Base-by-base conservation (phyloP, 257 asterid species). In the Eucommia ulmoides region DNA sequence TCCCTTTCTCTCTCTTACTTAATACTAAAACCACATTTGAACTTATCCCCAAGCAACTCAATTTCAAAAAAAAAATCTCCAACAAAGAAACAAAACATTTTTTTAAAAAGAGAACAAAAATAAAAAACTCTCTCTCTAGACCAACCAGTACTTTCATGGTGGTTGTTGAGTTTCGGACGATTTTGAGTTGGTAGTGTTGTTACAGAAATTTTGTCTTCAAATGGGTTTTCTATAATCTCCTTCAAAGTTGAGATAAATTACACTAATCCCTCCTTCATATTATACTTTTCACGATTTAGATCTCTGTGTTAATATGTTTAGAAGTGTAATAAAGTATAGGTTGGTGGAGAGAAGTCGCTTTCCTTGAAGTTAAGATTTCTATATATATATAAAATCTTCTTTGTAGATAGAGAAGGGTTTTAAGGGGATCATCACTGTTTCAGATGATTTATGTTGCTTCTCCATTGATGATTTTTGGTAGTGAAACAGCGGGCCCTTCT, bases 381-480 rank as follows among this genome's bases (percentile, higher is more conserved):
- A 4, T 12, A 4, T 38, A 14, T 38, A 3, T 3, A 3, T 5
- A 38, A 8, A 38, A 14, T 3, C 16, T 38, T 38, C 5, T 41
- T 8, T 21, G 15, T 50, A 50, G 33, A 53, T 16, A 24, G 17
- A 21, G 6, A 29, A 12, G n/a, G n/a, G n/a, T n/a, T n/a, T n/a
- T n/a, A n/a, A n/a, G n/a, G n/a, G n/a, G n/a, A n/a, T n/a, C n/a
- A n/a, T n/a, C n/a, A 29, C 6, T 23, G 15, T 0, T 45, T 29
- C 86, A 74, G 79, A 81, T 78, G 72, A 42, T 79, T 64, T 81
- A 66, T 84, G 95, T 85, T 69, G 86, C 83, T 63, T 59, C 33
- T 14, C 35, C 63, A 54, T 58, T 51, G 68, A 53, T 58, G 56
- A 22, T 49, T 38, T 26, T 26, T 63, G 49, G 45, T 44, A 49